Evolutionary conservation across 805 yeast species (phyloP).

Genomic region (Candida rishiriensis): DNA sequence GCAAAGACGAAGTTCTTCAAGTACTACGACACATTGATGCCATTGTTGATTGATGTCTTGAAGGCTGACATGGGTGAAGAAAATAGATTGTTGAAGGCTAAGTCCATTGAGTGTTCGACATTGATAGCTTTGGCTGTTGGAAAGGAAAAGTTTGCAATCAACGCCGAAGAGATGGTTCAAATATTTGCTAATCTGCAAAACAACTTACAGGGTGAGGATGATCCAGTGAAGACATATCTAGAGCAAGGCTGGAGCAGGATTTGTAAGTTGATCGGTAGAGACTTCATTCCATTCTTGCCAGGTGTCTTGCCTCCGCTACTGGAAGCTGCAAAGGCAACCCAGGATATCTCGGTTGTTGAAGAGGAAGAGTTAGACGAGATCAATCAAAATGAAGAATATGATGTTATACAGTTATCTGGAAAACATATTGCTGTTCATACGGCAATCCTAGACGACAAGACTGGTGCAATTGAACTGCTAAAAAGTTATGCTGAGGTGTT

Average conservation of each 20-base stretch:
- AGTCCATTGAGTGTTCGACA: conserved; percentile 94
- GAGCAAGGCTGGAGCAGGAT: conserved; percentile 97
- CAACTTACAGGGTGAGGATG: conserved; percentile 58
- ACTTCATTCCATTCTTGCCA: conserved; percentile 78
- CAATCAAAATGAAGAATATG: conserved; percentile 89
- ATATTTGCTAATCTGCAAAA: conserved; percentile 68
- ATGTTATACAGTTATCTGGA: conserved; percentile 85
- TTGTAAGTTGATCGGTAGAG: conserved; percentile 79
- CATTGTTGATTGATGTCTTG: conserved; percentile 73
- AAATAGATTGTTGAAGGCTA: conserved; percentile 77
- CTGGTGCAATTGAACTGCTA: conserved; percentile 83
- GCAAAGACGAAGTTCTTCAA: conserved; percentile 84
- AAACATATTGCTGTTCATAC: conserved; percentile 94
- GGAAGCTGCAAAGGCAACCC: conserved; percentile 81
- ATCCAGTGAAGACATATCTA: conserved; percentile 79
- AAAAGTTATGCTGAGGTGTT: conserved; percentile 81
- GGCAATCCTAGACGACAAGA: conserved; percentile 90
- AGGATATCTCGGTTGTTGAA: conserved; percentile 83
- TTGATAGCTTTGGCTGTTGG: conserved; percentile 95
- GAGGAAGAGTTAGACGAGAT: conserved; percentile 82
- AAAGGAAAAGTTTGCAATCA: conserved; percentile 75
- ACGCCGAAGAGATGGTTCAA: conserved; percentile 68
- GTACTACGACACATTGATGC: conserved; percentile 94
- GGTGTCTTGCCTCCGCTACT: conserved; percentile 87
- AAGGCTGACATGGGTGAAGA: conserved; percentile 75